Base-by-base conservation (phyloP, 257 asterid genomes). In the Knoxia roxburghii region DNA sequence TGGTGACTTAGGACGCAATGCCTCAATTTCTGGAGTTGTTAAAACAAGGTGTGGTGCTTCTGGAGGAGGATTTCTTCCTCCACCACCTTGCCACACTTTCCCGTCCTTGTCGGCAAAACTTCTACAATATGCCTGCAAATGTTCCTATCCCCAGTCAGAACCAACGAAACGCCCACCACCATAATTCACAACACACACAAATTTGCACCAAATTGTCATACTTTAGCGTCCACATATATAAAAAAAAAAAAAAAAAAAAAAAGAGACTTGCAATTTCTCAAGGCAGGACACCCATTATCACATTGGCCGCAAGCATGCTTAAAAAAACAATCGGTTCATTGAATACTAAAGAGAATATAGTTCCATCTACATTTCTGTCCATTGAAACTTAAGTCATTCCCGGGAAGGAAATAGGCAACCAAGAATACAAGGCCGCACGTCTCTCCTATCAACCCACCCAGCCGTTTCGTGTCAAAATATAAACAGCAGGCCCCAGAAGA, bases 61-160 rank as follows among this genome's bases (percentile, higher is more conserved):
- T 0, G 96, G 96, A 41, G 99, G 99, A 68, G 98, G 99, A 77
- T 94, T 94, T 74, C 97, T 82, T 61, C 99, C 99, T 70, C 95
- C 96, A 27, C 95, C 96, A 59, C 99, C 98, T 20, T 80, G 67
- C 99, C 99, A 94, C 26, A 87, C 90, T 76, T 94, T 90, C 26
- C 99, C 99, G 40, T 94, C 99, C 78, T 87, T 87, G 18, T 90
- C 98, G 0, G 83, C 78, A 53, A 94, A 94, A 71, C 73, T 83
- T 77, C 79, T 74, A 43, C 78, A 60, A 68, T 88, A 94, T 52
- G 77, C 82, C 99, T 90, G 96, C 74, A 74, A 69, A 64, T 73
- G 54, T 41, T 40, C 50, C 69, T 29, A 63, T 62, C 52, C 15
- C 71, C 15, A 5, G 68, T 83, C 73, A 80, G 61, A 26, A 35